Evolutionary conservation across 75 land plant genomes (phyloP), one percentile per base, ranked within the genome.

Genomic region (Azolla pinnata): DNA sequence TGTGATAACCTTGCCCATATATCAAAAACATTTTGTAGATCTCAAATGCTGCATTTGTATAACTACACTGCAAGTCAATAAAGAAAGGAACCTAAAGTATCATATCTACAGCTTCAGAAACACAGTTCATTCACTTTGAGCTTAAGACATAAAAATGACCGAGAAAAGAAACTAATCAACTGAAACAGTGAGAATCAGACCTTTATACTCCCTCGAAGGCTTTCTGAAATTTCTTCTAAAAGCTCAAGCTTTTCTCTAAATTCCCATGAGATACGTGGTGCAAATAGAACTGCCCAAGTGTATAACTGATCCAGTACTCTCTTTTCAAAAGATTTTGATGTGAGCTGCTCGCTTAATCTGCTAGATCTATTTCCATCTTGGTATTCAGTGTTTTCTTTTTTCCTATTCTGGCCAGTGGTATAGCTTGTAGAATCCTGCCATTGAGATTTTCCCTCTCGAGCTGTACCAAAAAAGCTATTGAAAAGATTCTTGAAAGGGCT

Each of bases 231-330:
- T 23, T 84, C 80, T 56, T 81, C 74, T 28, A 92, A 20, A 3
- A 83, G 57, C 20, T 73, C 56, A 66, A 79, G 74, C 29, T 71
- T 55, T 23, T 73, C 52, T 12, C 75, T 55, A 28, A 57, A 70
- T 4, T 73, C 75, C 25, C 54, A 69, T 33, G 66, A 40, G 19
- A 64, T 28, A 28, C 76, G 64, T 31, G 75, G 50, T 44, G 68
- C 75, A 56, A 75, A 74, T 24, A 88, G 30, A 40, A 92, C 59
- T 25, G 81, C 71, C 95, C 95, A 92, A 27, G 89, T 78, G 20
- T 71, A 45, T 0, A 79, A 77, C 49, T 69, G 69, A 53, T 76
- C 81, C n/a, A 59, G 44, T 52, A 92, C 79, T 64, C 81, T 72
- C 57, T 78, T 76, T 60, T 70, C 62, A 62, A 82, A 88, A 17